These are phyloP conservation scores for Cutaneotrichosporon spelunceum DNA, from an alignment of 1,284 basidiomycete species.

Conservation along the genomic window DNA sequence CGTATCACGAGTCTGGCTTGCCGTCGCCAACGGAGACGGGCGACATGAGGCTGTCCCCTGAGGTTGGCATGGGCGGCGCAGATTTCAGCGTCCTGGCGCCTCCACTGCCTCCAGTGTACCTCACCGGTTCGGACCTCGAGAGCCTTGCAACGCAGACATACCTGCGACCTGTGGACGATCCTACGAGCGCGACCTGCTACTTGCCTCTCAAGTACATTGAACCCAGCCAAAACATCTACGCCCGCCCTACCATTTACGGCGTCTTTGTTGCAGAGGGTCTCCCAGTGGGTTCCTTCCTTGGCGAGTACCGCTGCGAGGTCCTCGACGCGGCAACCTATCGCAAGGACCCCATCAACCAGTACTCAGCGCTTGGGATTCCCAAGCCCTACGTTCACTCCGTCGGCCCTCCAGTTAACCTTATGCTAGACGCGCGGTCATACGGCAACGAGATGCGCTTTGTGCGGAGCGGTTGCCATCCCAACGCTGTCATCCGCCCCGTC, in stretches of 20 bases:
- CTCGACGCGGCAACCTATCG: conserved; percentile 44
- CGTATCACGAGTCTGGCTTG: conserved; percentile 39
- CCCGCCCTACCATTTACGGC: conserved; percentile 46
- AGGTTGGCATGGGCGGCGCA: conserved; percentile 40
- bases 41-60: conserved; percentile 36
- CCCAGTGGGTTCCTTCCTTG: conserved; percentile 38
- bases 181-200: conserved; percentile 30
- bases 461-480: conserved; percentile 81
- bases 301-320: conserved; percentile 48
- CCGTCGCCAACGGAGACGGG: conserved; percentile 48
- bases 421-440: conserved; percentile 76
- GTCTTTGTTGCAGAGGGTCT: conserved; percentile 39
- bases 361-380: conserved; percentile 54
- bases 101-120: conserved; percentile 46
- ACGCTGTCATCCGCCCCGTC: conserved; percentile 77
- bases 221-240: conserved; percentile 30
- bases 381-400: conserved; percentile 73
- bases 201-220: conserved; percentile 42
- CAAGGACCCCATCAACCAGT: conserved; percentile 57
- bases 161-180: conserved; percentile 37
- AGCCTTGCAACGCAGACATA: conserved; percentile 27
- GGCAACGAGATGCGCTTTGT: conserved; percentile 73
- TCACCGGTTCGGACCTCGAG: conserved; percentile 36
- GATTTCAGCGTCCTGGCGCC: conserved; percentile 54
- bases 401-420: conserved; percentile 73